Base-by-base conservation (phyloP, 345 rosid species). In the Microthlaspi erraticum region DNA sequence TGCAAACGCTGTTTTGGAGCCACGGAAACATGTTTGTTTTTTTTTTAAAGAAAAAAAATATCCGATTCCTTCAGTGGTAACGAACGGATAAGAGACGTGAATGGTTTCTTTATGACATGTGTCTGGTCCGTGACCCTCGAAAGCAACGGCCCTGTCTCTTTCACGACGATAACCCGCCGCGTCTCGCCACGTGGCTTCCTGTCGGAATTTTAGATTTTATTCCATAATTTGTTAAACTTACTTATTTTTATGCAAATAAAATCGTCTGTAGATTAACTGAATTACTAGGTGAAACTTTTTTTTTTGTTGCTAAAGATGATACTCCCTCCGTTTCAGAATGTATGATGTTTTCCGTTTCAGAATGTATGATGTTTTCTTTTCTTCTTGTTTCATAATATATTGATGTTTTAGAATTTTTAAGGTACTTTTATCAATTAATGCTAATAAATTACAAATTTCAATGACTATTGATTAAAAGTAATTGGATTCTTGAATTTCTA, bases 151-250 rank as follows among this genome's bases (percentile, higher is more conserved):
- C 58, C 52, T 48, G 5, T 48, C 32, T 31, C 26, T 58, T 51
- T 49, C 23, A 20, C 78, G 61, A 42, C 68, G 68, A 66, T 50
- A 50, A 19, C 20, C 59, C 60, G 77, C 77, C 77, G 72, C 72
- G 33, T 58, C 10, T 41, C 39, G 1, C 33, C 41, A 59, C 78
- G 68, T 66, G 61, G 23, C 32, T 7, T 41, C 3, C 11, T 58
- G 54, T 55, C 43, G 29, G 7, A 39, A 45, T 42, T 46, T 51
- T 43, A 18, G 2, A n/a, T n/a, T 12, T 12, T 70, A 61, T 26
- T n/a, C 14, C 12, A 20, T 32, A 9, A 5, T 29, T 23, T 33
- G 5, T 68, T 41, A 23, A 23, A 20, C 26, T 1, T 23, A 4
- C 32, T 2, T 64, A n/a, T 10, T 23, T 14, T 19, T 6, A 10